Evolutionary conservation across 1,139 yeast genomes (phyloP), one percentile per base, ranked within the genome.

Genomic region (Geotrichum australiense): DNA sequence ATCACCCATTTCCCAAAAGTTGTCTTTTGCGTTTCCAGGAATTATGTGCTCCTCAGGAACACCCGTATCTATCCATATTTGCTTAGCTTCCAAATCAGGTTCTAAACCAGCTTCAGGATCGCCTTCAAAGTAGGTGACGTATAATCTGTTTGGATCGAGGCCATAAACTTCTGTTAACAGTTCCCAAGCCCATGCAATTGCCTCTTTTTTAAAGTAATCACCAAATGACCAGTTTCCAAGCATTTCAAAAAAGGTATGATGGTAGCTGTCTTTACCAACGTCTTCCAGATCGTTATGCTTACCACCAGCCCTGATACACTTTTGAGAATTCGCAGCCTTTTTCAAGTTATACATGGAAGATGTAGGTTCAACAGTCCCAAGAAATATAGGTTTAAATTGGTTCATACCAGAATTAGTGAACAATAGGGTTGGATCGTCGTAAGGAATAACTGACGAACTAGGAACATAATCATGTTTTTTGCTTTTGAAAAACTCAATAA

Each of bases 1-100:
- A 61, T 93, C 99, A 55, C 99, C 99, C 99, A 91, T 91, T 70
- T 93, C 99, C 99, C 99, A 91, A 65, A 91, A 91, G 69, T 91
- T 91, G 63, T 91, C 99, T 61, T 79, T 71, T 43, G 80, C 84
- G 52, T 79, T 70, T 46, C 98, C 99, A 19, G 96, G 95, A 53
- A 91, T 70, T 54, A 91, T 89, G 61, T 87, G 97, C 61, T 81
- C 91, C 53, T 85, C 95, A 24, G 79, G 74, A 46, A 91, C 94
- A 53, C 99, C 99, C 32, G 81, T 82, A 28, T 73, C 75, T 50
- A 71, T 67, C 99, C 99, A 91, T 50, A 78, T 69, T 53, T 82
- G 69, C 62, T 83, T 84, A 44, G 98, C 96, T 66, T 91, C 98
- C 49, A 84, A 70, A 70, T 91, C 99, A 16, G 98, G 89, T 57